These are phyloP conservation scores for Gomphus bonarii DNA, from an alignment of 1,284 basidiomycete genomes.

Conservation along the genomic window DNA sequence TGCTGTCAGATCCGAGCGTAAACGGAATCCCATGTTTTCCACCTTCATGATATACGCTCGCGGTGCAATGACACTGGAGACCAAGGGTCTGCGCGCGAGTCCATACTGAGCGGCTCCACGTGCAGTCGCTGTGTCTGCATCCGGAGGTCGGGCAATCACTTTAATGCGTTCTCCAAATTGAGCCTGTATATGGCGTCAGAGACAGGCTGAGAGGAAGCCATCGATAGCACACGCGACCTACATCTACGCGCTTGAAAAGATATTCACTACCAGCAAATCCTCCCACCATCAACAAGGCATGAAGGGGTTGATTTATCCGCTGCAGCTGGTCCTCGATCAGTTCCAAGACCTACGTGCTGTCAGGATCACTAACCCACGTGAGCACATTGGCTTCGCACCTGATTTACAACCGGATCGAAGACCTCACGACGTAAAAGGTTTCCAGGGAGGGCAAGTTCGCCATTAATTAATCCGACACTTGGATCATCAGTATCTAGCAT, in stretches of 20 bases:
- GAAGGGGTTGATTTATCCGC: slow-evolving; percentile 52
- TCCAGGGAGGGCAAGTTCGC: slow-evolving; percentile 71
- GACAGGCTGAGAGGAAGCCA: not conserved
- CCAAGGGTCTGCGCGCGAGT: slow-evolving; percentile 58
- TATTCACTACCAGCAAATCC: slow-evolving; percentile 79
- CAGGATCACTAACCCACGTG: not conserved
- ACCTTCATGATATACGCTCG: slow-evolving; percentile 79
- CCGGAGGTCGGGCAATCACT: slow-evolving; percentile 67
- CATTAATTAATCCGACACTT: slow-evolving; percentile 62
- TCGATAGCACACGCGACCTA: slow-evolving; percentile 21
- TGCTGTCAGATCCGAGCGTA: not conserved
- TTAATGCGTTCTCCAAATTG: slow-evolving; percentile 51
- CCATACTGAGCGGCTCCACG: slow-evolving; percentile 78
- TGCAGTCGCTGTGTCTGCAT: slow-evolving; percentile 74
- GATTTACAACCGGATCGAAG: slow-evolving; percentile 67
- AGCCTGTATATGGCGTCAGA: slow-evolving; percentile 29
- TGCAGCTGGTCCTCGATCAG: slow-evolving; percentile 66
- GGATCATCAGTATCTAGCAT: slow-evolving; percentile 54
- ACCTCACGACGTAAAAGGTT: slow-evolving; percentile 65
- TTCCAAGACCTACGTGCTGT: slow-evolving; percentile 44
- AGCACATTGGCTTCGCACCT: slow-evolving; percentile 32
- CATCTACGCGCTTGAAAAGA: slow-evolving; percentile 64
- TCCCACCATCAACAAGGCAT: slow-evolving; percentile 74
- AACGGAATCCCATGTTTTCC: slow-evolving; percentile 13
- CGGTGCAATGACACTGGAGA: slow-evolving; percentile 69